Percentiles rank a stretch among this genome's conserved stretches.
These are phyloP conservation scores for Gossypioides kirkii DNA, from an alignment of 345 rosid species.

Conservation along the genomic window DNA sequence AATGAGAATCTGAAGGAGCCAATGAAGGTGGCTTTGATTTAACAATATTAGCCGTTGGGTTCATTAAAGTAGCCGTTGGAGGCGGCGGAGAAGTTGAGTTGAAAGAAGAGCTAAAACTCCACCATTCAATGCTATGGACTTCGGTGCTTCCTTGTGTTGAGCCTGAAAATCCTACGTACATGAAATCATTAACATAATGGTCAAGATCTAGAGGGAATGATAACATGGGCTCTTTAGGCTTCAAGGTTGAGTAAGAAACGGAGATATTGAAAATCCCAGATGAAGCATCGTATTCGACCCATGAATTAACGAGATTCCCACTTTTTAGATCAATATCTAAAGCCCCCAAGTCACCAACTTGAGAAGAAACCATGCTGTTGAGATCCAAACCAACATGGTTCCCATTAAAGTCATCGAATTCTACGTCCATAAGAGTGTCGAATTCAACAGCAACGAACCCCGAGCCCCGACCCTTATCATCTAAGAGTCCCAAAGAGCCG, in stretches of 20 bases:
- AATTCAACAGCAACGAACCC: constrained; percentile 90
- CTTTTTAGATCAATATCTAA: constrained; percentile 81
- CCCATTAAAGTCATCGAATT: constrained; percentile 78
- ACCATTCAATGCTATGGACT: constrained; percentile 86
- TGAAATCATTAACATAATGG: constrained; percentile 71
- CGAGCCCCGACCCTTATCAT: constrained; percentile 29
- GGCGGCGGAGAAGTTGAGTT: constrained; percentile 59
- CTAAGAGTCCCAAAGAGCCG: constrained; percentile 65
- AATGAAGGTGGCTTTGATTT: constrained; percentile 60
- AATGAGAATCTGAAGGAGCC: constrained; percentile 38
- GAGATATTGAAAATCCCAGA: constrained; percentile 39
- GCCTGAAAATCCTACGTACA: constrained; percentile 98
- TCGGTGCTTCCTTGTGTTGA: constrained; percentile 99
- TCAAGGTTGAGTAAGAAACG: constrained; percentile 79
- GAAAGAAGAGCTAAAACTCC: constrained; percentile 84
- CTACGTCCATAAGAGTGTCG: constrained; percentile 89
- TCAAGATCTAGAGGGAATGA: constrained; percentile 59
- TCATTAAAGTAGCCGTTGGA: constrained; percentile 51
- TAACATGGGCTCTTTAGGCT: constrained; percentile 68
- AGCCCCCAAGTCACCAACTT: constrained; percentile 59
- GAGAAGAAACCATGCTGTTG: constrained; percentile 64
- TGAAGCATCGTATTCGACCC: constrained; percentile 77
- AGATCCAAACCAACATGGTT: constrained; percentile 97
- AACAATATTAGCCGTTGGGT: constrained; percentile 63
- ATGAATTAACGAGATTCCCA: constrained; percentile 75